Evolutionary conservation across 352 stramenopile species (phyloP), one percentile per base, ranked within the genome.

Genomic region (Pythium sp.): DNA sequence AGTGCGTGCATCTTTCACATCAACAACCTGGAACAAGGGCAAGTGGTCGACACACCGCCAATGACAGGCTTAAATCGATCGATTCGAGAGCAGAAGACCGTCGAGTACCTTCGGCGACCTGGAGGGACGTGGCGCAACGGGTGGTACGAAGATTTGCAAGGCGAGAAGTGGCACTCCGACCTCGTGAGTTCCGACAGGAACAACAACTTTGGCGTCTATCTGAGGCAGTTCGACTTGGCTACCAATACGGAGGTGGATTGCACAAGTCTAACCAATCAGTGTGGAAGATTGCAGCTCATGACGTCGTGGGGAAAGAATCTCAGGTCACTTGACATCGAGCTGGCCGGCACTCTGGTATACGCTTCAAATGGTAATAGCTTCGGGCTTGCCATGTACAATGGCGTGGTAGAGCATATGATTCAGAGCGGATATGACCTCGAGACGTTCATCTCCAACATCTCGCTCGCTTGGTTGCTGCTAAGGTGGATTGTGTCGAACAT

Each of bases 401-500:
- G 34, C 9, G 38, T 22, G 0, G 59, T 57, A 0, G 34, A 62
- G 1, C 66, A 58, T 18, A 67, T 65, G 0, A 62, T 81, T 30
- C 34, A 61, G 5, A 81, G 69, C 46, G 43, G 76, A 0, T 89
- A 89, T 58, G 73, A 77, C 43, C 74, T 76, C 65, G 77, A 85
- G 64, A 78, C 67, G 20, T 36, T 86, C 49, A 58, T 79, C 0
- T 84, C 72, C 1, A 47, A 87, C 22, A 63, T 67, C n/a, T 61
- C 76, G 54, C 43, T 56, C 7, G 9, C n/a, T 12, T 26, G 26
- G 20, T 22, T 87, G 32, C 59, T 87, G 0, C 59, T 69, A 4
- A 79, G 78, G 11, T 89, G 81, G 79, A 65, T 83, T 14, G 64
- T 79, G 12, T 72, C 67, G 2, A 78, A 84, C 63, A 22, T 69